Evolutionary conservation across 176 grass and related monocot species (phyloP).

Genomic region (Avena eriantha): DNA sequence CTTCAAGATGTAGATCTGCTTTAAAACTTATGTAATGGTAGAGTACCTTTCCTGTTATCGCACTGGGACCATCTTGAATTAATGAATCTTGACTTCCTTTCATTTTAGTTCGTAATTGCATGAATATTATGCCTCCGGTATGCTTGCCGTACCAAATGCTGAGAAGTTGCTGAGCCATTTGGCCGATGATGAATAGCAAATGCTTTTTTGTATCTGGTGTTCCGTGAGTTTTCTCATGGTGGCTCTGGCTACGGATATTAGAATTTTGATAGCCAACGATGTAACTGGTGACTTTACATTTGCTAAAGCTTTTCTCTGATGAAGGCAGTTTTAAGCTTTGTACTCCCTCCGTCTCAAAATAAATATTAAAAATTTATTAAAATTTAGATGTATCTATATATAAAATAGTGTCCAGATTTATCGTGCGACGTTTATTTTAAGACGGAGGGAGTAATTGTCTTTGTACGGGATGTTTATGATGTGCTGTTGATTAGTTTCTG

Average conservation of each 20-base stretch:
- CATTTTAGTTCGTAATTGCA: neutral
- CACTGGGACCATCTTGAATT: conserved; percentile 24
- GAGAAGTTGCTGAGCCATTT: neutral
- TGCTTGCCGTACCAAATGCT: neutral
- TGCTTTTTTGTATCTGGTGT: neutral
- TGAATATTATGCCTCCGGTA: neutral
- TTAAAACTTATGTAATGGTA: conserved; percentile 38
- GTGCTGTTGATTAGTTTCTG: neutral
- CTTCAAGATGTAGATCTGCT: conserved; percentile 37
- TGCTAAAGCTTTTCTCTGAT: neutral
- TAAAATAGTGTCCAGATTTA: too few species aligned
- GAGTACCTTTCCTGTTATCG: conserved; percentile 34
- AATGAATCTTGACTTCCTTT: conserved; percentile 20
- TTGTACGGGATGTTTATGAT: neutral
- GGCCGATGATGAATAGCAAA: neutral
- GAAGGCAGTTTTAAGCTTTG: neutral
- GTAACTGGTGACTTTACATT: neutral
- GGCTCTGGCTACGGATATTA: neutral
- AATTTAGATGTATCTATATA: too few species aligned
- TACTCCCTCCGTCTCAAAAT: too few species aligned
- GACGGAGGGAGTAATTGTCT: neutral
- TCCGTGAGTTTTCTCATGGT: neutral
- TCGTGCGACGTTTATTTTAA: too few species aligned
- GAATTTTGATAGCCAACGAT: neutral
- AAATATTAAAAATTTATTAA: too few species aligned